These are phyloP conservation scores for Chrysanthemum makinoi DNA, from an alignment of 129 eudicot species.

Conservation along the genomic window DNA sequence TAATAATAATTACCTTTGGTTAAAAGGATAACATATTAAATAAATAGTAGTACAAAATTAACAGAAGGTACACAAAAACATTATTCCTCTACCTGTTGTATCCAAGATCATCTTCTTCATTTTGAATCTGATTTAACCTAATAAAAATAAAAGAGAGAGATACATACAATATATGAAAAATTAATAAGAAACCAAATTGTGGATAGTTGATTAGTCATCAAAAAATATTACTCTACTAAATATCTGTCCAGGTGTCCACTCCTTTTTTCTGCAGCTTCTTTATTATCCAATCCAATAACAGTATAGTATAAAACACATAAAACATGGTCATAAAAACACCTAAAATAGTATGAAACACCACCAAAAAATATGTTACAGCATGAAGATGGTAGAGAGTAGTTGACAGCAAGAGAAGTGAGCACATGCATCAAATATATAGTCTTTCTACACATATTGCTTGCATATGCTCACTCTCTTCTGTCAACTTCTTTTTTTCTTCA, in stretches of 20 bases:
- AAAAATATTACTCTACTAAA: background rate
- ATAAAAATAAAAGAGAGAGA: background rate
- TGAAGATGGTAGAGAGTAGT: constrained; percentile 17
- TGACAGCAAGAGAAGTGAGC: constrained; percentile 69
- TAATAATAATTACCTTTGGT: too few species aligned
- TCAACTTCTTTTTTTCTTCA: constrained; percentile 27
- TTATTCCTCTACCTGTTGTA: background rate
- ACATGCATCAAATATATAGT: constrained; percentile 42
- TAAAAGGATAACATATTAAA: too few species aligned
- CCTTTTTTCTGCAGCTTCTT: constrained; percentile 14
- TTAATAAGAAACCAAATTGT: background rate
- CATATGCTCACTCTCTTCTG: constrained; percentile 65
- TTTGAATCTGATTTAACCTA: constrained; percentile 23
- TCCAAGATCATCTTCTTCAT: constrained; percentile 28
- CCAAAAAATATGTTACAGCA: background rate
- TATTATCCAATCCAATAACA: constrained; percentile 4
- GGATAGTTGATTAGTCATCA: constrained; percentile 12
- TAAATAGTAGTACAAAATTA: too few species aligned
- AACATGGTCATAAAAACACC: constrained; percentile 10
- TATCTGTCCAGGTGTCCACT: constrained; percentile 35
- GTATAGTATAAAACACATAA: constrained; percentile 5
- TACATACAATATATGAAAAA: background rate
- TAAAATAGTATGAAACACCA: background rate
- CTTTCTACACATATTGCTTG: constrained; percentile 38
- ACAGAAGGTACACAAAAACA: background rate